Evolutionary conservation across 768 basidiomycete species (phyloP).

Genomic region (Boletus barrowsii): DNA sequence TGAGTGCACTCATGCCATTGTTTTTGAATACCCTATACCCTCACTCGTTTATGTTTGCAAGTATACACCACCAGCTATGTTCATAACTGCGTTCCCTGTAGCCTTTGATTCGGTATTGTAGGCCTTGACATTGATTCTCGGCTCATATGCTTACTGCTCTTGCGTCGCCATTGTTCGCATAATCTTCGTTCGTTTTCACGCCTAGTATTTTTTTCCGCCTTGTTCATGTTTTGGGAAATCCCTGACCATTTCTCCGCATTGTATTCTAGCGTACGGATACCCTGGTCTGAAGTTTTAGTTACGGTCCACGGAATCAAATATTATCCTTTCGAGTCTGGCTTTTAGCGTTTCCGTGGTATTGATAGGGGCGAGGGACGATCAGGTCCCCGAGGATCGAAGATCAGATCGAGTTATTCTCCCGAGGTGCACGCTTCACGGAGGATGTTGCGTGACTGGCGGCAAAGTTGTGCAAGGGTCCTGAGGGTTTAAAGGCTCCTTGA

Average conservation of each 20-base stretch:
- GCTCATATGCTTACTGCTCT: constrained; percentile 10
- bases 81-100: constrained; percentile 26
- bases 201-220: background rate
- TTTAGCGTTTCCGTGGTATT: constrained; percentile 2
- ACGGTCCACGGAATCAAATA: background rate
- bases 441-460: background rate
- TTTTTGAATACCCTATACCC: constrained; percentile 22
- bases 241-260: background rate
- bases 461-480: constrained; percentile 9
- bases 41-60: constrained; percentile 27
- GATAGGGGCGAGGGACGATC: constrained; percentile 27
- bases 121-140: constrained; percentile 5
- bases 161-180: constrained; percentile 5
- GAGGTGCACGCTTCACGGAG: constrained; percentile 24
- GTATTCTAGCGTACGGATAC: constrained; percentile 22
- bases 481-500: constrained; percentile 14
- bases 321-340: no score
- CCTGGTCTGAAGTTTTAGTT: constrained; percentile 7
- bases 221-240: background rate
- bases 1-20: constrained; percentile 11
- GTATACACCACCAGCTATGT: constrained; percentile 29
- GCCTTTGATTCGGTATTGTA: constrained; percentile 30
- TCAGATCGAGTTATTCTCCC: constrained; percentile 22
- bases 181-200: constrained; percentile 13
- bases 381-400: constrained; percentile 29